A percentile compares a stretch with the other conserved stretches of the same genome.
Evolutionary conservation across 2,329 filamentous ascomycete genomes (phyloP).

Genomic region (Beauveria scarabaeidicola): DNA sequence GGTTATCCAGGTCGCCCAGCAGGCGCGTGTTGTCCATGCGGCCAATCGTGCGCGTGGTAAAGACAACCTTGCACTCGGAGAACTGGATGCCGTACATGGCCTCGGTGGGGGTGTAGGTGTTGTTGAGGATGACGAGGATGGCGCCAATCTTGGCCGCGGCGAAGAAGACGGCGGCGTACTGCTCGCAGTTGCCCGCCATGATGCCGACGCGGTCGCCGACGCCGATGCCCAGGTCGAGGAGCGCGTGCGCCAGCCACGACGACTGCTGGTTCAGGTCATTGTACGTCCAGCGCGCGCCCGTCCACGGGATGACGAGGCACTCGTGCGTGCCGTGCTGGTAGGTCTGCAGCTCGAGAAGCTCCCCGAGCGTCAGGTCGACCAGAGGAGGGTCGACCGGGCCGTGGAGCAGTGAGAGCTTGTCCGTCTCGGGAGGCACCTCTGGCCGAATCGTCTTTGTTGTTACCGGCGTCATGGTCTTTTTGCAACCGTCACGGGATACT

Average conservation of each 20-base stretch:
- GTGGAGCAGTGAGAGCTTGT: slow-evolving; percentile 52
- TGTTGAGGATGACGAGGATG: slow-evolving; percentile 70
- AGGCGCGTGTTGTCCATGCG: slow-evolving; percentile 54
- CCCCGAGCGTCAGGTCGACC: slow-evolving; percentile 62
- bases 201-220: slow-evolving; percentile 65
- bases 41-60: slow-evolving; percentile 63
- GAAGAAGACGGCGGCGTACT: slow-evolving; percentile 73
- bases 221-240: slow-evolving; percentile 58
- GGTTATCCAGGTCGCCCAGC: slow-evolving; percentile 42
- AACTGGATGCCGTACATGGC: slow-evolving; percentile 63
- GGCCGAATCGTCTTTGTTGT: slow-evolving; percentile 20
- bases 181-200: slow-evolving; percentile 70
- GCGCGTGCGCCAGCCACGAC: slow-evolving; percentile 52
- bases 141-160: slow-evolving; percentile 59
- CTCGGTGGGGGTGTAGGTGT: slow-evolving; percentile 70
- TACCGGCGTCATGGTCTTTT: slow-evolving; percentile 12
- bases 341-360: slow-evolving; percentile 64
- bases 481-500: neutral
- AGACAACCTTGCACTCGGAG: slow-evolving; percentile 63
- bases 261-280: slow-evolving; percentile 55
- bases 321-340: slow-evolving; percentile 56
- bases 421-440: slow-evolving; percentile 22
- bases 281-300: slow-evolving; percentile 65
- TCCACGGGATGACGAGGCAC: slow-evolving; percentile 68
- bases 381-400: slow-evolving; percentile 62